These are phyloP conservation scores for Ilyonectria sp. DNA, from an alignment of 2,329 filamentous ascomycete species.

Conservation along the genomic window DNA sequence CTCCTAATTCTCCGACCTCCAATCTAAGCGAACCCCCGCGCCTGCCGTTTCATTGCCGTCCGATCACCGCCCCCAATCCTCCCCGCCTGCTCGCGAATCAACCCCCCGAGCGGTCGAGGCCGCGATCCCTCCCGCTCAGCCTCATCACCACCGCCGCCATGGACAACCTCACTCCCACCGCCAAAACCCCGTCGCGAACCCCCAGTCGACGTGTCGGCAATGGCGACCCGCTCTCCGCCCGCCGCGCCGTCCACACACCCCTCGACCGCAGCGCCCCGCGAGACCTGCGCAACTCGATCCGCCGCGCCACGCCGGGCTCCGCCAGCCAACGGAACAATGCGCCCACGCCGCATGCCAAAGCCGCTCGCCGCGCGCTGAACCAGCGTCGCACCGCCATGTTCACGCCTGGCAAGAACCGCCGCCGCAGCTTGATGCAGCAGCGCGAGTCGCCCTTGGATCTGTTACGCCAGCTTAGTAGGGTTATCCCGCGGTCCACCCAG, in stretches of 20 bases:
- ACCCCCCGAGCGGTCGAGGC: slow-evolving; percentile 5
- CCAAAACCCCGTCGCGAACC: slow-evolving; percentile 46
- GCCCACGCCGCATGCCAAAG: slow-evolving; percentile 73
- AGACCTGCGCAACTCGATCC: slow-evolving; percentile 56
- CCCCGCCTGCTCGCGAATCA: background rate
- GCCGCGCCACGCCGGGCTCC: slow-evolving; percentile 62
- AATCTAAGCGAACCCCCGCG: background rate
- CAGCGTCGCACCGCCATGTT: slow-evolving; percentile 72
- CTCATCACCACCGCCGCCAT: slow-evolving; percentile 32
- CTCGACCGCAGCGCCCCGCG: slow-evolving; percentile 55
- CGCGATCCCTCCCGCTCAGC: slow-evolving; percentile 26
- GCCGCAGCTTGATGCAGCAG: slow-evolving; percentile 70
- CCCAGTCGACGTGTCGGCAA: slow-evolving; percentile 49
- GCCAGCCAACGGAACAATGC: slow-evolving; percentile 59
- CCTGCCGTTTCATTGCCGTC: background rate
- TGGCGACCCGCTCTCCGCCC: slow-evolving; percentile 58
- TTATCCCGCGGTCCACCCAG: slow-evolving; percentile 65
- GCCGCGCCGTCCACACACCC: slow-evolving; percentile 60
- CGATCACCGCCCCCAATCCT: background rate
- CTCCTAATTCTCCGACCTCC: background rate
- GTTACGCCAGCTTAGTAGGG: slow-evolving; percentile 68
- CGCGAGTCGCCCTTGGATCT: slow-evolving; percentile 70
- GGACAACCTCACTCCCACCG: slow-evolving; percentile 28
- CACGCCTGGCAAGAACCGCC: slow-evolving; percentile 71
- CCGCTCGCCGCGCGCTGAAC: slow-evolving; percentile 71